Evolutionary conservation across 2,329 filamentous ascomycete genomes (phyloP).

Genomic region (Pseudocercospora cruenta): DNA sequence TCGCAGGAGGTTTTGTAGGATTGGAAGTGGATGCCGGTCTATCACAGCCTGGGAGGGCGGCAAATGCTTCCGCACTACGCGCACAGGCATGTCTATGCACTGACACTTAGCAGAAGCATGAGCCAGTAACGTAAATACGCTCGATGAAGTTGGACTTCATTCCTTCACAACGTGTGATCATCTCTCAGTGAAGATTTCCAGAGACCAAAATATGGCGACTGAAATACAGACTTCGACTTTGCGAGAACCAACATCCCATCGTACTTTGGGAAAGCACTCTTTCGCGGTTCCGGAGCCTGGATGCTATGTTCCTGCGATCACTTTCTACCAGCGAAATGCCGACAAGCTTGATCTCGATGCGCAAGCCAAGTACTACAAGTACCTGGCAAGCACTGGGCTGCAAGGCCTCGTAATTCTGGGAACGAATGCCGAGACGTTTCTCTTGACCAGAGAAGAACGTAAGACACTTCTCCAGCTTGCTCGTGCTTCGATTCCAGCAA

Average conservation of each 20-base stretch:
- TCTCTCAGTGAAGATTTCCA: neutral
- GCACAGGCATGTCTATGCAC: neutral
- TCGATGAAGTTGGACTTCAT: neutral
- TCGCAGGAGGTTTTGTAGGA: neutral
- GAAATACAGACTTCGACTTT: neutral
- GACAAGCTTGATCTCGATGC: conserved; percentile 41
- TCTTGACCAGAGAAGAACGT: conserved; percentile 54
- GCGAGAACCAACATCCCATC: neutral
- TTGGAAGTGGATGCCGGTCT: neutral
- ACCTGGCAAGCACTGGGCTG: conserved; percentile 42
- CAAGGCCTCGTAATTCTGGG: conserved; percentile 47
- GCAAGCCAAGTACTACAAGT: conserved; percentile 45
- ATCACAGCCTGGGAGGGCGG: neutral
- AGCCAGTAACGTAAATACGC: neutral
- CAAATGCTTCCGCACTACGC: neutral
- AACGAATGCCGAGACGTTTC: conserved; percentile 47
- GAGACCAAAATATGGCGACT: neutral
- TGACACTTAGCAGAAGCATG: neutral
- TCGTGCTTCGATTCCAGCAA: conserved; percentile 55
- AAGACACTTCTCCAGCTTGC: conserved; percentile 60
- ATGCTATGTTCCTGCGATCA: conserved; percentile 40
- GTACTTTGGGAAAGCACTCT: neutral
- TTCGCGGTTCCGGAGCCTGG: conserved; percentile 6
- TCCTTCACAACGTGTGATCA: too few relatives aligned
- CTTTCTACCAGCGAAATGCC: conserved; percentile 43